Percentiles rank a stretch among this genome's conserved stretches.
Conservation (phyloP, 2,329 filamentous ascomycete species). For the Didymella arachidicola region DNA sequence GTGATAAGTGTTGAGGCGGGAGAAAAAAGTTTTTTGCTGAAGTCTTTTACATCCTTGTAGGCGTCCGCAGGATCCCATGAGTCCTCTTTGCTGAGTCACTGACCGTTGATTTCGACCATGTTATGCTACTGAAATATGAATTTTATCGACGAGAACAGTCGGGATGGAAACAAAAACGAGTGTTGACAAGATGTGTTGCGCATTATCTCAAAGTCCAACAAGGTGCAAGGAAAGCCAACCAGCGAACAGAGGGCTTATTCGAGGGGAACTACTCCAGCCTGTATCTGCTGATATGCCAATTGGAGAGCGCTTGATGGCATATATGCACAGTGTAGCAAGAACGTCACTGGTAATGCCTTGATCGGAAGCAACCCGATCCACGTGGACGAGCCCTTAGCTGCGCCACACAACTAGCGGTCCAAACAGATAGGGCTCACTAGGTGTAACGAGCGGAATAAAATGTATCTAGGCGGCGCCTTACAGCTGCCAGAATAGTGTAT, state of each 20-base stretch:
- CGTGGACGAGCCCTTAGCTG: background rate
- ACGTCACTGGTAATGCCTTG: background rate
- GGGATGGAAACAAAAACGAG: too few relatives aligned
- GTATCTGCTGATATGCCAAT: background rate
- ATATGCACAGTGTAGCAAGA: background rate
- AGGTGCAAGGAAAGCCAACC: too few relatives aligned
- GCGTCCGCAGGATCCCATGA: background rate
- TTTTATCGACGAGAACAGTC: too few relatives aligned
- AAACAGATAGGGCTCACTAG: background rate
- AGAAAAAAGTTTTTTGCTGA: background rate
- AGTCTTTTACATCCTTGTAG: background rate
- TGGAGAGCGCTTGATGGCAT: background rate
- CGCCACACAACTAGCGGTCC: background rate
- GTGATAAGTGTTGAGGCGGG: background rate
- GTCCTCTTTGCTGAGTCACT: background rate
- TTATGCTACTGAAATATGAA: background rate
- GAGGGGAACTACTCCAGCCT: too few relatives aligned
- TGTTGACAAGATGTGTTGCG: too few relatives aligned
- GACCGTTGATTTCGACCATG: background rate
- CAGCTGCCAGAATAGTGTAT: background rate
- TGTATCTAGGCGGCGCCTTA: background rate
- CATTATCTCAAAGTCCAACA: too few relatives aligned
- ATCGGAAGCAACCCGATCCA: background rate
- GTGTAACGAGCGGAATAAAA: background rate
- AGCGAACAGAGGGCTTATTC: too few relatives aligned